A percentile compares a stretch with the other conserved stretches of the same genome.
phyloP scores from a whole-genome alignment of 2,329 filamentous ascomycete species.

The Diaporthe sp. region DNA sequence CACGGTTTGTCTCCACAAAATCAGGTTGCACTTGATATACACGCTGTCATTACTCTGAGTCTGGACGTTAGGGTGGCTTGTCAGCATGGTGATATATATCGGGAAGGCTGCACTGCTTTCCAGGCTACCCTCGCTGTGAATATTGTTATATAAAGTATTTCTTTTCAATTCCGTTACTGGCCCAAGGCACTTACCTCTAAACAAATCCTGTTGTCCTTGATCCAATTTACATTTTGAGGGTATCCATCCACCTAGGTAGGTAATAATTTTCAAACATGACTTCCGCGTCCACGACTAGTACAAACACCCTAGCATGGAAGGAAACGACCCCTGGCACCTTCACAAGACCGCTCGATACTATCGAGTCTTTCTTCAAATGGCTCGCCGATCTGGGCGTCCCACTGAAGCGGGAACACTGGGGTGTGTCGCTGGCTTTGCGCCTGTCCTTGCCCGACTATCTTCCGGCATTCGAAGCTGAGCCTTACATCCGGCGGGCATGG shows the following conservation, averaged over 20 bases:
- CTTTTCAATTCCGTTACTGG: background rate
- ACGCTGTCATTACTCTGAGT: background rate
- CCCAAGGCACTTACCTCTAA: background rate
- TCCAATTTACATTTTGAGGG: background rate
- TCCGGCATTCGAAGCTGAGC: no score
- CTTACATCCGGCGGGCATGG: no score
- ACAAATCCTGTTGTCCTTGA: background rate
- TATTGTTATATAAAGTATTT: background rate
- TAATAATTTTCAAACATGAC: background rate
- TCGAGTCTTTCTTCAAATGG: conserved; percentile 30
- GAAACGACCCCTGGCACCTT: conserved; percentile 8
- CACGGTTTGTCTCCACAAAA: background rate
- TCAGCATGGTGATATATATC: background rate
- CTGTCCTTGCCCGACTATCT: background rate
- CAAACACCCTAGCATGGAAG: background rate
- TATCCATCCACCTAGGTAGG: background rate
- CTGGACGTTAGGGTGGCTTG: background rate
- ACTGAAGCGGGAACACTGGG: conserved; percentile 21
- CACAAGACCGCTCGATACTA: conserved; percentile 15
- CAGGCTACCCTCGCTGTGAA: background rate
- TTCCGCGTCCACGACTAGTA: background rate
- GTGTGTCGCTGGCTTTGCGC: conserved; percentile 1
- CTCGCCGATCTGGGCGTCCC: conserved; percentile 3
- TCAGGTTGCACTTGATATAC: background rate
- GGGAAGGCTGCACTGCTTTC: background rate